These are phyloP conservation scores for Ceratopteris richardii DNA, from an alignment of 75 land plant genomes.

Conservation along the genomic window DNA sequence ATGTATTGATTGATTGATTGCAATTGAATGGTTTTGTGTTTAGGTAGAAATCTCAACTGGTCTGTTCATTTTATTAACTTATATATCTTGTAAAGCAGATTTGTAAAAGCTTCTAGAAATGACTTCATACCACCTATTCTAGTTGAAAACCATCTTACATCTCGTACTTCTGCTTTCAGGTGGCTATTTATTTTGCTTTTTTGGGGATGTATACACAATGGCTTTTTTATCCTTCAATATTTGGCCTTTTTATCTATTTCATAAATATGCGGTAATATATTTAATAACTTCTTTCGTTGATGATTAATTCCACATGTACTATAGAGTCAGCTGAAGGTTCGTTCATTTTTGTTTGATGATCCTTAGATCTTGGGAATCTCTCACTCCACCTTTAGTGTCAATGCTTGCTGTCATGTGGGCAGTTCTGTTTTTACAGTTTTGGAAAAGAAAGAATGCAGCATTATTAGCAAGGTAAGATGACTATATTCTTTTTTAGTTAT, in stretches of 20 bases:
- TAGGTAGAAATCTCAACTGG: too few species aligned
- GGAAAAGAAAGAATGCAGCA: slow-evolving; percentile 85
- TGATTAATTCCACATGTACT: background rate
- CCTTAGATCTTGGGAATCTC: slow-evolving; percentile 47
- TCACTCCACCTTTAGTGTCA: slow-evolving; percentile 61
- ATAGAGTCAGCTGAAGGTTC: background rate
- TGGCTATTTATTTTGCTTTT: slow-evolving; percentile 83
- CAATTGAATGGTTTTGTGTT: too few species aligned
- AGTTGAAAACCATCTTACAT: too few species aligned
- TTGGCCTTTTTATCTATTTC: slow-evolving; percentile 50
- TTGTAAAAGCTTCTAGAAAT: too few species aligned
- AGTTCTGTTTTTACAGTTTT: slow-evolving; percentile 79
- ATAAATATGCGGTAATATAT: slow-evolving; percentile 57
- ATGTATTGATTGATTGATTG: too few species aligned
- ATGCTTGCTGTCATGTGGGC: slow-evolving; percentile 63
- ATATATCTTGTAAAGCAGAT: too few species aligned
- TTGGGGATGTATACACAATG: slow-evolving; percentile 91
- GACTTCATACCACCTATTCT: too few species aligned
- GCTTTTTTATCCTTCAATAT: slow-evolving; percentile 64
- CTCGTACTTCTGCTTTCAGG: slow-evolving; percentile 38
- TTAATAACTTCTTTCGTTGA: background rate
- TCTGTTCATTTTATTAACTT: too few species aligned
- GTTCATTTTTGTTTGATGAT: background rate
- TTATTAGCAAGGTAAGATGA: slow-evolving; percentile 68
- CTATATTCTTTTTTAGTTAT: background rate